A percentile compares a stretch with the other conserved stretches of the same genome.
Evolutionary conservation across 495 filamentous ascomycete genomes (phyloP).

Genomic region (Copromyces sp.): DNA sequence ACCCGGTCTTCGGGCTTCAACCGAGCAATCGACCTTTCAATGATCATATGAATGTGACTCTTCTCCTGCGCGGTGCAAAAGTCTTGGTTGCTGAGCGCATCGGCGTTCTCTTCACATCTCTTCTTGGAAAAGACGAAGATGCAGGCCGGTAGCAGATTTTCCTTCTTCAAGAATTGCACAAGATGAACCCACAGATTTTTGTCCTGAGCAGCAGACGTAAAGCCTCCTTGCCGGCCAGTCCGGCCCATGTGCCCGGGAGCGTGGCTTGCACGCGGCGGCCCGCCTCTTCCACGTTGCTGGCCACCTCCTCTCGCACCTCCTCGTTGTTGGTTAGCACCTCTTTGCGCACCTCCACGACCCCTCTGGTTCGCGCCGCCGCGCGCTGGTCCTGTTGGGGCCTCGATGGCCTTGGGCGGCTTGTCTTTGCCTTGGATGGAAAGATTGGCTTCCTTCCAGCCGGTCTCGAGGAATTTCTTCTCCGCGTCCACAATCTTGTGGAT

Average conservation of each 20-base stretch:
- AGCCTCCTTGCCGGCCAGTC: constrained; percentile 69
- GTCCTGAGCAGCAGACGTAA: constrained; percentile 83
- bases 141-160: constrained; percentile 77
- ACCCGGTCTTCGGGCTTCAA: constrained; percentile 82
- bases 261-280: constrained; percentile 47
- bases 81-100: constrained; percentile 88
- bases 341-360: constrained; percentile 40
- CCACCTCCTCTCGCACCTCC: constrained; percentile 48
- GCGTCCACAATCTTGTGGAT: constrained; percentile 92
- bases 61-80: constrained; percentile 88
- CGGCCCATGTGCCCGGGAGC: constrained; percentile 75
- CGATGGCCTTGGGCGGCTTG: constrained; percentile 50
- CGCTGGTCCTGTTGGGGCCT: constrained; percentile 28
- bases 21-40: constrained; percentile 89
- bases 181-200: constrained; percentile 95
- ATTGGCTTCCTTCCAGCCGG: constrained; percentile 92
- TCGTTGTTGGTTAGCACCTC: constrained; percentile 46
- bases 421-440: constrained; percentile 72
- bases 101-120: constrained; percentile 91
- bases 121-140: constrained; percentile 99
- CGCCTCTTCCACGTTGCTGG: constrained; percentile 47
- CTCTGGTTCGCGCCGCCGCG: constrained; percentile 45
- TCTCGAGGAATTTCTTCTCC: constrained; percentile 80
- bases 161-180: constrained; percentile 79
- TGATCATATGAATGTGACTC: constrained; percentile 93